Evolutionary conservation across 371 early-diverging fungal species (phyloP), one percentile per base, ranked within the genome.

Genomic region (Nematocida sp.): DNA sequence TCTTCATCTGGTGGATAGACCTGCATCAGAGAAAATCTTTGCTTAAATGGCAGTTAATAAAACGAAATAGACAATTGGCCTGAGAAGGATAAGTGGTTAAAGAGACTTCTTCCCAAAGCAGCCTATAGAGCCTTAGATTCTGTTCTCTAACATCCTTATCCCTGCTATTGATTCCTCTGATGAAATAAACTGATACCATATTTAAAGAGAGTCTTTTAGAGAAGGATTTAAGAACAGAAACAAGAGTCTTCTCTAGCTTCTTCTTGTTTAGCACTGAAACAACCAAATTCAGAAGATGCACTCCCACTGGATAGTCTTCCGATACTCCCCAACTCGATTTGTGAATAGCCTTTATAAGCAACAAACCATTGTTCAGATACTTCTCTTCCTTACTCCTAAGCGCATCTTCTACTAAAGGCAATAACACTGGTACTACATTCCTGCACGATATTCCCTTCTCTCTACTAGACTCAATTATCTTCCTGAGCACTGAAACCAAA

Each of bases 1-100:
- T 70, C 74, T 60, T 70, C 74, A 32, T 61, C 62, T 35, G 74
- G 61, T 38, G 57, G 60, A 34, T 70, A 70, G 45, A 65, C 9
- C 9, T 21, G 53, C 34, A 3, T 9, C 19, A 4, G 4, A 23
- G 32, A n/a, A n/a, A n/a, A n/a, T n/a, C n/a, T n/a, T n/a, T n/a
- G n/a, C n/a, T n/a, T n/a, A n/a, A n/a, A n/a, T n/a, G n/a, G n/a
- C n/a, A n/a, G n/a, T n/a, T n/a, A n/a, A n/a, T n/a, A n/a, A n/a
- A n/a, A n/a, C n/a, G n/a, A n/a, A n/a, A n/a, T n/a, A n/a, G n/a
- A n/a, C n/a, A n/a, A n/a, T n/a, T n/a, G n/a, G n/a, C n/a, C n/a
- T n/a, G n/a, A n/a, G n/a, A n/a, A n/a, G n/a, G n/a, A n/a, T n/a
- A n/a, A n/a, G n/a, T n/a, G n/a, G n/a, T n/a, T n/a, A n/a, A n/a